Base-by-base conservation (phyloP, 805 yeast species). In the Metschnikowia arizonensis region DNA sequence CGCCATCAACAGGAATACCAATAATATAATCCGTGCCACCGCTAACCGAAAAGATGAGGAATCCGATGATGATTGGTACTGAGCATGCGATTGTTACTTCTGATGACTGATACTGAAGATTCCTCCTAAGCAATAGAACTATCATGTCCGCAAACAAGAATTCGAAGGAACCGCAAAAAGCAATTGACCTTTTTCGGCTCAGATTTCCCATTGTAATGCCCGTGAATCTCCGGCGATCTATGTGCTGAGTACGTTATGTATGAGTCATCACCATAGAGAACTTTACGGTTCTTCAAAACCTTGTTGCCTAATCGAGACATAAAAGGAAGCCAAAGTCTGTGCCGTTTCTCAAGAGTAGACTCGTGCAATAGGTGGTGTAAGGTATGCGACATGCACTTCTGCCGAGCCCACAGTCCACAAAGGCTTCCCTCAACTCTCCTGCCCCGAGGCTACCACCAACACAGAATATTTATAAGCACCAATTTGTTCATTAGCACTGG, bases 1-100 rank as follows among this genome's bases (percentile, higher is more conserved):
- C 0, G 63, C 68, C 8, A 52, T 74, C 14, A 55, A 57, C 24
- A 58, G 68, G 33, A 64, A 57, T 34, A 68, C 76, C 5, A 58
- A 59, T 39, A 62, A 62, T 33, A 29, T 38, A 7, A 61, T 61
- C 18, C 54, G 52, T 28, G 57, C 51, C 11, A 54, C 47, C 39
- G 45, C 39, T 37, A 45, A 44, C 3, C 30, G 39, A 5, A 56
- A 54, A 14, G 56, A 57, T n/a, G 65, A 64, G 12, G 76, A 72
- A 32, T 69, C 56, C n/a, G 56, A 49, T 9, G 53, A 50, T 32
- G 56, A 53, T 28, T 53, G 51, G 50, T 49, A 49, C 6, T 40
- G 11, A 21, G n/a, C n/a, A n/a, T n/a, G n/a, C n/a, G n/a, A n/a
- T n/a, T n/a, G n/a, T n/a, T n/a, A n/a, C n/a, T n/a, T n/a, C n/a